Evolutionary conservation across 805 yeast species (phyloP).

Genomic region (Metschnikowia cubensis): DNA sequence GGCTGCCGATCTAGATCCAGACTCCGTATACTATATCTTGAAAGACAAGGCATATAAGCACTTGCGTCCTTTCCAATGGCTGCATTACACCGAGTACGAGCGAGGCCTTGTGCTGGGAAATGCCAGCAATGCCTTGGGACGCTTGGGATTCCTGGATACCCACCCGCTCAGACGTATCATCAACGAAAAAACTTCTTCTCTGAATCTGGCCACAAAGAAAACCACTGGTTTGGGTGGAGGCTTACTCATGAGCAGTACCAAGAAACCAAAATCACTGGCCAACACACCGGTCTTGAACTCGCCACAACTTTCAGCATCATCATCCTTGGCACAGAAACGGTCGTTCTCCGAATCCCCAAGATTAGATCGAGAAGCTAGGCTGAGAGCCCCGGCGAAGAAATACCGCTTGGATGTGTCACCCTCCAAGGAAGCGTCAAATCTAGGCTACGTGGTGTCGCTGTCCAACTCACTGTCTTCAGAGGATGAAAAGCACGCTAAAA

Average conservation of each 20-base stretch:
- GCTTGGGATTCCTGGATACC: slow-evolving; percentile 41
- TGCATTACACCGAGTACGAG: slow-evolving; percentile 27
- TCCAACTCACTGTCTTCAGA: slow-evolving; percentile 22
- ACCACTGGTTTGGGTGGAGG: slow-evolving; percentile 28
- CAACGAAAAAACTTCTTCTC: slow-evolving; percentile 11
- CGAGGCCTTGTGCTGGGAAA: slow-evolving; percentile 30
- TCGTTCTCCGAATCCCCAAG: slow-evolving; percentile 23
- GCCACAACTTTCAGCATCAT: slow-evolving; percentile 7
- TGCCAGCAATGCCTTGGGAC: slow-evolving; percentile 35
- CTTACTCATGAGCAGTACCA: slow-evolving; percentile 18
- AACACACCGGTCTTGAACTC: slow-evolving; percentile 3
- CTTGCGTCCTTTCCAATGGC: slow-evolving; percentile 37
- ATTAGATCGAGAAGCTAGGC: slow-evolving; percentile 10
- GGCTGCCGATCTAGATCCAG: slow-evolving; percentile 7
- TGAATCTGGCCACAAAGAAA: slow-evolving; percentile 6
- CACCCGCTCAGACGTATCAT: slow-evolving; percentile 40
- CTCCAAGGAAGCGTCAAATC: slow-evolving; percentile 6
- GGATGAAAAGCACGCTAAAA: slow-evolving; percentile 20
- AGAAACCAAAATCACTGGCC: slow-evolving; percentile 8
- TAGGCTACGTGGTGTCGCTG: slow-evolving; percentile 13
- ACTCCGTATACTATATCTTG: slow-evolving; percentile 19
- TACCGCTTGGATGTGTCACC: slow-evolving; percentile 16
- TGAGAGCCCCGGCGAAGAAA: slow-evolving; percentile 3
- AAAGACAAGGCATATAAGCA: slow-evolving; percentile 42
- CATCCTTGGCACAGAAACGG: slow-evolving; percentile 9